A percentile compares a stretch with the other conserved stretches of the same genome.
phyloP scores from a whole-genome alignment of 495 filamentous ascomycete species.

The Cercophora newfieldiana region DNA sequence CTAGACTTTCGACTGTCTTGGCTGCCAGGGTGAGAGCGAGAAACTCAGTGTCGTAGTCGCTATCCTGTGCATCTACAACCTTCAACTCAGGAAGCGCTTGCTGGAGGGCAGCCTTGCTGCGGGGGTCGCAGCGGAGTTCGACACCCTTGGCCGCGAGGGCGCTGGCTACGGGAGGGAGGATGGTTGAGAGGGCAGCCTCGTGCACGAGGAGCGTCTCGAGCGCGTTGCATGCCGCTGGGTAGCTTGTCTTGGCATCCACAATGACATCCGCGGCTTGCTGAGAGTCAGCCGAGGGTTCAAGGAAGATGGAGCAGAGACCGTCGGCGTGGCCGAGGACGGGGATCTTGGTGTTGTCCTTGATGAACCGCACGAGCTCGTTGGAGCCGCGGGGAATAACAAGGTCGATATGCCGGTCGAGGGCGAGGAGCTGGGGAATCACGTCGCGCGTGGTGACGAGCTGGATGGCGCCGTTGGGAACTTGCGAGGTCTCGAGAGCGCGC shows the following conservation, averaged over 20 bases:
- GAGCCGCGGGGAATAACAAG: constrained; percentile 92
- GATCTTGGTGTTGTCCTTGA: constrained; percentile 88
- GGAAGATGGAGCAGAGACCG: constrained; percentile 87
- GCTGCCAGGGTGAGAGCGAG: constrained; percentile 81
- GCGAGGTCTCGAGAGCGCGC: constrained; percentile 68
- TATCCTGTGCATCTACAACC: constrained; percentile 62
- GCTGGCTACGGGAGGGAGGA: constrained; percentile 70
- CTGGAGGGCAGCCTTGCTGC: constrained; percentile 61
- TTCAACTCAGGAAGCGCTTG: constrained; percentile 24
- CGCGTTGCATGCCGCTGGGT: constrained; percentile 95
- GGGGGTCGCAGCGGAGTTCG: constrained; percentile 75
- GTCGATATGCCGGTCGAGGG: constrained; percentile 83
- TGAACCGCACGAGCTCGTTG: constrained; percentile 87
- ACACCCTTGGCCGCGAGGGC: constrained; percentile 77
- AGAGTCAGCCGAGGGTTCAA: constrained; percentile 74
- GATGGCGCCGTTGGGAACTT: constrained; percentile 80
- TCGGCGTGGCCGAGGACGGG: constrained; percentile 97
- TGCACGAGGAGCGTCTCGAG: constrained; percentile 89
- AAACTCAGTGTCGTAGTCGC: constrained; percentile 88
- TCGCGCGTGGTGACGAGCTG: constrained; percentile 93
- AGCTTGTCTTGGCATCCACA: constrained; percentile 88
- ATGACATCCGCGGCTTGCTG: constrained; percentile 74
- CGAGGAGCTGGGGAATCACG: constrained; percentile 79
- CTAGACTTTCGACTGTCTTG: constrained; percentile 68
- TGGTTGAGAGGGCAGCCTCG: constrained; percentile 61